These are phyloP conservation scores for Penicillium occitanis DNA, from an alignment of 2,329 filamentous ascomycete species.

Conservation along the genomic window DNA sequence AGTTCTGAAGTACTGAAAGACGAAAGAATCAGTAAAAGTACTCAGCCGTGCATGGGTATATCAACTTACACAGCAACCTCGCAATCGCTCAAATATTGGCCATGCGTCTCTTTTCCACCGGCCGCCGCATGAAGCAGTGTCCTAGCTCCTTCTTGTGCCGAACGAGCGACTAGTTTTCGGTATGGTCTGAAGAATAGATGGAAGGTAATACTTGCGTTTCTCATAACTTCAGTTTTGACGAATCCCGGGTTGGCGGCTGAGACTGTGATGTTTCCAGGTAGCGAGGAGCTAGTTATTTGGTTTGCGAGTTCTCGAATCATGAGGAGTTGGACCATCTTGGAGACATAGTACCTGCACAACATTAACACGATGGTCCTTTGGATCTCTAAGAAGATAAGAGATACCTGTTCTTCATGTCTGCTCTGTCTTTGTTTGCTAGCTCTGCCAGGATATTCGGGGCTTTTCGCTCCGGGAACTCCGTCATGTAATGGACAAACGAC, in stretches of 20 bases:
- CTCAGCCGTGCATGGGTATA: background rate
- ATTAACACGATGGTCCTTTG: background rate
- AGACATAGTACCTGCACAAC: slow-evolving; percentile 5
- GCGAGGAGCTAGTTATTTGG: slow-evolving; percentile 1
- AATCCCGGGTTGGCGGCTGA: slow-evolving; percentile 10
- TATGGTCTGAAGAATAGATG: slow-evolving; percentile 5
- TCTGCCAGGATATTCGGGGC: background rate
- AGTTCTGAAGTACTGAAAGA: background rate
- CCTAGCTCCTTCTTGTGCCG: slow-evolving; percentile 11
- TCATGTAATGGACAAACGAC: slow-evolving; percentile 16
- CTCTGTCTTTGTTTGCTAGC: background rate
- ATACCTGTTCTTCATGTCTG: slow-evolving; percentile 16
- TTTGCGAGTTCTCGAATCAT: slow-evolving; percentile 13
- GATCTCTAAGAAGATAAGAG: background rate
- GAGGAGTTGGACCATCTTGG: slow-evolving; percentile 16
- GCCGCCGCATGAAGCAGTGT: slow-evolving; percentile 16
- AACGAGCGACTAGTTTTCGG: slow-evolving; percentile 6
- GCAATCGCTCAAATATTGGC: slow-evolving; percentile 17
- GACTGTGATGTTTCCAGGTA: slow-evolving; percentile 10
- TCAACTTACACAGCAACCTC: slow-evolving; percentile 14
- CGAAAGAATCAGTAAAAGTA: background rate
- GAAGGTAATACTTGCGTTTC: background rate
- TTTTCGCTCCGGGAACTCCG: slow-evolving; percentile 12
- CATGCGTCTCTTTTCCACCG: slow-evolving; percentile 3
- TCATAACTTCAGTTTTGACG: slow-evolving; percentile 8